phyloP scores from a whole-genome alignment of 331 rosid genomes.

The Dryas integrifolia region DNA sequence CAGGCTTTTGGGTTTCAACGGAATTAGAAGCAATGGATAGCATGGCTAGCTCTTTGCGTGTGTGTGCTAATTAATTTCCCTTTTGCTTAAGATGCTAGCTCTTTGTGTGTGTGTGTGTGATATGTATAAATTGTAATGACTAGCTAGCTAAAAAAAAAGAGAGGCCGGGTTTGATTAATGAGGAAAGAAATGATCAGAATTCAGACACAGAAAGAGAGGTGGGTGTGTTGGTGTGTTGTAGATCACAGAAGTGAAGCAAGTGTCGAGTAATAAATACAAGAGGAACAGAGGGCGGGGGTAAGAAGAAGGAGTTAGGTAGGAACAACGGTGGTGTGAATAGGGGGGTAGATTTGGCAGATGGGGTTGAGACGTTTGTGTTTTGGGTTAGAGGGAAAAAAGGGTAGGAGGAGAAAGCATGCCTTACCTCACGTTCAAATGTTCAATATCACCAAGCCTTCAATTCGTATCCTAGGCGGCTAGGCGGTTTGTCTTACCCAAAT shows the following conservation, averaged over 20 bases:
- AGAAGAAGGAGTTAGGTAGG: slow-evolving; percentile 39
- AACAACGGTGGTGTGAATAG: neutral
- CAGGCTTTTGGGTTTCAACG: slow-evolving; percentile 36
- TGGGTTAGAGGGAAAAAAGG: neutral
- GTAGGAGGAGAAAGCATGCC: slow-evolving; percentile 8
- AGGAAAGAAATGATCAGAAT: too few relatives aligned
- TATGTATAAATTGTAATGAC: too few relatives aligned
- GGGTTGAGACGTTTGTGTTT: neutral
- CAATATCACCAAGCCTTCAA: slow-evolving; percentile 27
- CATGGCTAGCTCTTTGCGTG: slow-evolving; percentile 22
- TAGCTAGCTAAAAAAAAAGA: too few relatives aligned
- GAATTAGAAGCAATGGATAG: slow-evolving; percentile 41
- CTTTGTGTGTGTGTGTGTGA: too few relatives aligned
- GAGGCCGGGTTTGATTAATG: too few relatives aligned
- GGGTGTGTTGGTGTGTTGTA: neutral
- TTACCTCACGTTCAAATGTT: slow-evolving; percentile 33
- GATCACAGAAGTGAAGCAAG: neutral
- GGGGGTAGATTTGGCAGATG: slow-evolving; percentile 28
- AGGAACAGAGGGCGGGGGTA: neutral
- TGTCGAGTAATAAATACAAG: slow-evolving; percentile 3
- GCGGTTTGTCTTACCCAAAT: too few relatives aligned
- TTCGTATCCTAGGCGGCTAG: too few relatives aligned
- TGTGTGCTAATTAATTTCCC: too few relatives aligned
- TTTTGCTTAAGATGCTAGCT: too few relatives aligned
- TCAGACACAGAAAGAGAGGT: neutral